Evolutionary conservation across 1,284 basidiomycete species (phyloP).

Genomic region (Leucoagaricus sp.): DNA sequence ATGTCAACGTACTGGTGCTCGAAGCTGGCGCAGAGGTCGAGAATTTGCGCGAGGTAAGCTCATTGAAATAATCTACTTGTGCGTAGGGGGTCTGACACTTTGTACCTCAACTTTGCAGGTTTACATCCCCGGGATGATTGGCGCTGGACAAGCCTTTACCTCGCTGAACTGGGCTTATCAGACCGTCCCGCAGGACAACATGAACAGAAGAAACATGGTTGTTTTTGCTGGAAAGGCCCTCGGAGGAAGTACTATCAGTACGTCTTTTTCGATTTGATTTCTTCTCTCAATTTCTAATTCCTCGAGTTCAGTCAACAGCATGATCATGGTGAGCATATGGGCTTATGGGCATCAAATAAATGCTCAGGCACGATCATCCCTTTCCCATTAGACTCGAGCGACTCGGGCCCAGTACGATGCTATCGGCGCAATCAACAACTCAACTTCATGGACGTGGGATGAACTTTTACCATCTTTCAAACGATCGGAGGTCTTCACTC

Average conservation of each 20-base stretch:
- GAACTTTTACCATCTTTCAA: constrained; percentile 32
- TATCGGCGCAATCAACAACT: constrained; percentile 31
- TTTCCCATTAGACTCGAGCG: constrained; percentile 25
- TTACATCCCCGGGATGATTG: constrained; percentile 30
- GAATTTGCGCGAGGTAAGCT: constrained; percentile 27
- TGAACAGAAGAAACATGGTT: constrained; percentile 22
- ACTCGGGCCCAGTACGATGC: constrained; percentile 32
- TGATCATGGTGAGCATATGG: constrained; percentile 30
- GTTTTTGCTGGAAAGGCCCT: constrained; percentile 31
- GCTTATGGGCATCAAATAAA: background rate
- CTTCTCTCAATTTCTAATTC: background rate
- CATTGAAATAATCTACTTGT: background rate
- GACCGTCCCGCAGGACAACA: constrained; percentile 27
- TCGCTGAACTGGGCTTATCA: constrained; percentile 31
- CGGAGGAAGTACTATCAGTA: constrained; percentile 31
- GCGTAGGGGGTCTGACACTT: background rate
- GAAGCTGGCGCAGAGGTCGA: constrained; percentile 58
- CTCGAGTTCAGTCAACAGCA: constrained; percentile 23
- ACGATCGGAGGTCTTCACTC: constrained; percentile 30
- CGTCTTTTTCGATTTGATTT: constrained; percentile 8
- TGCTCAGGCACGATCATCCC: background rate
- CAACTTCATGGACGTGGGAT: constrained; percentile 32
- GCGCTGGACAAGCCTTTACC: constrained; percentile 27
- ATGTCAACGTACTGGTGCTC: constrained; percentile 68
- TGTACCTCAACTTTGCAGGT: constrained; percentile 21